Evolutionary conservation across 352 stramenopile species (phyloP), one percentile per base, ranked within the genome.

Genomic region (Halophytophthora polymorphica): DNA sequence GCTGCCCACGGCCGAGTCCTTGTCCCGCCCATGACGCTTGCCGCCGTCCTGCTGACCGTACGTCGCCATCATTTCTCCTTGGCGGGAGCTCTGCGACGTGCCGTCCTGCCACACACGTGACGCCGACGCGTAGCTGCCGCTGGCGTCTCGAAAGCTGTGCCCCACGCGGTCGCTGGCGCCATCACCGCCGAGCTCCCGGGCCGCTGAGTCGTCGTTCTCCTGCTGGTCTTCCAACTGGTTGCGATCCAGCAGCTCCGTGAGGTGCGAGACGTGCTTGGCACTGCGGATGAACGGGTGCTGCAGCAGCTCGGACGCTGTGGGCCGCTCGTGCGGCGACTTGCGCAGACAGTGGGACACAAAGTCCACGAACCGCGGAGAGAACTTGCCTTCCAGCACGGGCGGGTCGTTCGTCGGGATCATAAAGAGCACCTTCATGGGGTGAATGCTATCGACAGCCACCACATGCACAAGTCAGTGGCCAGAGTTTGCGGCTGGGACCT

Each of bases 371-470:
- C 69, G 67, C 12, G 63, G 29, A n/a, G 82, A 90, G 51, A 93
- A 93, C 25, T 61, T 71, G 31, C 68, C 82, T 39, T 93, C 78
- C 7, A 98, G 73, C 29, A 64, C 74, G 2, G 94, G 88, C 35
- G 92, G 86, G 7, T 95, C 86, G 67, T 96, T 96, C 36, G 92
- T 96, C 6, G 97, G 96, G 65, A 99, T 99, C 58, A 99, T 88
- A 68, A 99, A 99, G 51, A 99, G 93, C 45, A 98, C 97, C 64
- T 98, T 90, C 79, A 99, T 97, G 6, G 97, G 97, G 69, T 99
- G 96, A 36, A 99, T 86, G 55, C 98, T 98, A 43, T 74, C 28
- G 29, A 34, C 25, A 3, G 12, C 33, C 6, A 36, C 45, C 22
- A 50, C n/a, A 31, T 41, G 42, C 3, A 41, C 25, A 28, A n/a